Evolutionary conservation across 768 basidiomycete genomes (phyloP).

Genomic region (Mycena epipterygia): DNA sequence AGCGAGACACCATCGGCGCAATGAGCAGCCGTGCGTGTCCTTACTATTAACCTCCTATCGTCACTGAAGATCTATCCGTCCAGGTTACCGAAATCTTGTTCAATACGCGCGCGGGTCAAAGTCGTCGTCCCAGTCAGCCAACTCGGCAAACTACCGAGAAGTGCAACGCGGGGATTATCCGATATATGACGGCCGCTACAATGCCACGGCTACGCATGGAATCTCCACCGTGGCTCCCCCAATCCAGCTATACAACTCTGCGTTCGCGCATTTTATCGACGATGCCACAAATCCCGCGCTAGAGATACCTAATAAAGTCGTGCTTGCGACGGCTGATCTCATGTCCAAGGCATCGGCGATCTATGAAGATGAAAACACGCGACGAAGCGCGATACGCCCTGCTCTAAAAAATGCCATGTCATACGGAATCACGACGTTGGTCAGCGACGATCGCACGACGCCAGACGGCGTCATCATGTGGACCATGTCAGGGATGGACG

Average conservation of each 20-base stretch:
- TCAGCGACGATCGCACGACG: not conserved
- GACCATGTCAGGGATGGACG: not conserved
- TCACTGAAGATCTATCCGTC: not conserved
- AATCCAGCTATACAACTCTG: constrained; percentile 44
- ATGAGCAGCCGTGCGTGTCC: constrained; percentile 1
- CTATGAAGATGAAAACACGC: constrained; percentile 8
- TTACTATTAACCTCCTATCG: not conserved
- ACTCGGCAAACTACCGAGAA: constrained; percentile 3
- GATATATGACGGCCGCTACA: constrained; percentile 35
- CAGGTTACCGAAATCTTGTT: not conserved
- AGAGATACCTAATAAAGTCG: constrained; percentile 26
- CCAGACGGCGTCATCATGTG: constrained; percentile 21
- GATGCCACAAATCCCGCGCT: constrained; percentile 31
- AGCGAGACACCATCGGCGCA: constrained; percentile 1
- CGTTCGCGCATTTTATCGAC: constrained; percentile 45
- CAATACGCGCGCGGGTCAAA: not conserved
- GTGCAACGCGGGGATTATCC: not conserved
- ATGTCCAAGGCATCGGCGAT: constrained; percentile 35
- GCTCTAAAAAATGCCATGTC: constrained; percentile 11
- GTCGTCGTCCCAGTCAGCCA: not conserved
- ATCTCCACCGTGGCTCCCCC: constrained; percentile 37
- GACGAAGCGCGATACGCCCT: not conserved
- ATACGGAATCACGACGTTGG: not conserved
- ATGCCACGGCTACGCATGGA: not conserved
- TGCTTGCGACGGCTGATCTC: constrained; percentile 17